Evolutionary conservation across 345 rosid species (phyloP), one percentile per base, ranked within the genome.

Genomic region (Ceriops zippeliana): DNA sequence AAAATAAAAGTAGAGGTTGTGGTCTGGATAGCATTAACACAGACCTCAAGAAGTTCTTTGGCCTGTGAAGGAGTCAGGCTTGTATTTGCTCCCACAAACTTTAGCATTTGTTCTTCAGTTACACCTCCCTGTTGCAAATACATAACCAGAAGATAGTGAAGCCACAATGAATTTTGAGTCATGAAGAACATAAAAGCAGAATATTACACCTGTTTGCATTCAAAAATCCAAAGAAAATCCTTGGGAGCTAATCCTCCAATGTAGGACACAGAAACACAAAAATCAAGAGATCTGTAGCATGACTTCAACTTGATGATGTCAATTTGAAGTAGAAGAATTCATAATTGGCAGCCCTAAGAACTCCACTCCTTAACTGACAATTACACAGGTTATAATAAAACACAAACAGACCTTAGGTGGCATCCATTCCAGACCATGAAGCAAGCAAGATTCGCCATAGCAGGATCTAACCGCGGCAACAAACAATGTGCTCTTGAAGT

Each of bases 361-460:
- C 19, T 42, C 49, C 49, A 42, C 5, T 42, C 49, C 49, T 11
- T 42, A 42, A 11, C 49, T 0, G 17, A 19, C 17, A 42, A 11
- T 42, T 42, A 56, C 31, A 49, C 11, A 22, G 51, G 62, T 67
- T 58, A 64, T 42, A 54, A 20, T 4, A 30, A 20, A 7, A 61
- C 61, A 73, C 63, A 24, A 28, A 20, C 31, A 20, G 30, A 93
- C 98, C 81, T 91, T 89, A 49, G 96, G 99, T 71, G 99, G 93
- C 99, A 95, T 91, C 99, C 99, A 95, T 58, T 91, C 99, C 64
- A 87, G 96, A 34, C 96, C 99, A 81, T 95, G 99, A 71, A 95
- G 99, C 84, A 95, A 42, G 72, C 91, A 84, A 67, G 99, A 89
- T 86, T 95, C 99, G 66, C 90, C 87, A 54, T 88, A 93, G 73